phyloP scores from a whole-genome alignment of 164 flowering plant genomes.

The Tetracentron sinense region DNA sequence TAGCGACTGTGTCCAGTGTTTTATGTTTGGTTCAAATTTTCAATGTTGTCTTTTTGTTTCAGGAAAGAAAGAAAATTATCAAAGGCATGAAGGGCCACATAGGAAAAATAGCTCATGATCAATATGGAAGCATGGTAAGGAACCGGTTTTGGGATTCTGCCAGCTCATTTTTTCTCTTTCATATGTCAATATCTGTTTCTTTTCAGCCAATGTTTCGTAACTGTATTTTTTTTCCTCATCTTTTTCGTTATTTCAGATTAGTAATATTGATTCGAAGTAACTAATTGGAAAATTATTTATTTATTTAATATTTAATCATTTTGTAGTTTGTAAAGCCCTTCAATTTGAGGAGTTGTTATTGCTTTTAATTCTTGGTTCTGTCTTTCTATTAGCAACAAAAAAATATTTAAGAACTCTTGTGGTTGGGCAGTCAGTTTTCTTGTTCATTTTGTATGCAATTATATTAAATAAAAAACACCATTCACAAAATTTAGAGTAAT shows the following conservation, averaged over 20 bases:
- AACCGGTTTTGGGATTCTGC: not conserved
- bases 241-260: not conserved
- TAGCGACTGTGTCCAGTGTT: not conserved
- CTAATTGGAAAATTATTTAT: no score
- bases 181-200: not conserved
- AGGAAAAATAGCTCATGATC: constrained; percentile 67
- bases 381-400: no score
- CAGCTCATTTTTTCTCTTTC: not conserved
- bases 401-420: no score
- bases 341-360: no score
- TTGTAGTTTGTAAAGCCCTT: no score
- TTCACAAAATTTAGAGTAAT: no score
- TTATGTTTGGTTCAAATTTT: not conserved
- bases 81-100: constrained; percentile 85
- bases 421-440: no score
- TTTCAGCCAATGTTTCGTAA: not conserved
- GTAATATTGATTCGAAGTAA: not conserved
- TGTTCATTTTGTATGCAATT: no score
- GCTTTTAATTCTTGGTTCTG: no score
- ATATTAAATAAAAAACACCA: no score
- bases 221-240: not conserved
- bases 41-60: constrained; percentile 7
- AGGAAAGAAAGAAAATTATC: constrained; percentile 92
- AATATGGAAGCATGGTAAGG: constrained; percentile 71
- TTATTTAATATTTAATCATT: no score